Conservation (phyloP, 129 eudicot species). For the Centrapalus pauciflorus region DNA sequence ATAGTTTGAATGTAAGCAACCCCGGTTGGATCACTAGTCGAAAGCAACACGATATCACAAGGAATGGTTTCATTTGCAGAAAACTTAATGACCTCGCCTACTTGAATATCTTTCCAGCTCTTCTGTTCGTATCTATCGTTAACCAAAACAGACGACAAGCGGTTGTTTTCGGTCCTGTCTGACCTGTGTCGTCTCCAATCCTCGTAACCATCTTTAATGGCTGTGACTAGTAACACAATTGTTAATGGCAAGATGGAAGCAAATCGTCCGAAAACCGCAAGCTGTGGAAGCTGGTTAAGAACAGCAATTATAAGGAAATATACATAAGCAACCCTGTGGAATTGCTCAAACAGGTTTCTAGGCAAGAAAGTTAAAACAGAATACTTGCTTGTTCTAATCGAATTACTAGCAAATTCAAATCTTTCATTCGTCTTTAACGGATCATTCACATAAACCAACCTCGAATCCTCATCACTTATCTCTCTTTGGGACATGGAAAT, state of each 20-base stretch:
- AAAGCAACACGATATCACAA: conserved; percentile 80
- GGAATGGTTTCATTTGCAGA: conserved; percentile 75
- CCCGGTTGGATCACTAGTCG: conserved; percentile 89
- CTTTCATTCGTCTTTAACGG: conserved; percentile 64
- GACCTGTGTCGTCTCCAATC: conserved; percentile 82
- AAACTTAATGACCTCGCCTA: conserved; percentile 79
- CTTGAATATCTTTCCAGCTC: conserved; percentile 72
- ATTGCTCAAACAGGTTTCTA: conserved; percentile 81
- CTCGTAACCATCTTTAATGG: conserved; percentile 90
- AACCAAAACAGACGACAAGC: conserved; percentile 46
- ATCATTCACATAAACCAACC: conserved; percentile 67
- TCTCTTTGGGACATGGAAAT: conserved; percentile 59
- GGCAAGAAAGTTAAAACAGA: conserved; percentile 84
- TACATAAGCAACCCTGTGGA: conserved; percentile 86
- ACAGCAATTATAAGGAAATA: conserved; percentile 77
- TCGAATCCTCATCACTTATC: conserved; percentile 78
- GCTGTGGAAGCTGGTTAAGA: conserved; percentile 90
- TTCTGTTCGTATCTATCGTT: conserved; percentile 44
- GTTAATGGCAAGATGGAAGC: conserved; percentile 82
- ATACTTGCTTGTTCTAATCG: conserved; percentile 74
- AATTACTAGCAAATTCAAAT: conserved; percentile 68
- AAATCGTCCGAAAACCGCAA: conserved; percentile 85
- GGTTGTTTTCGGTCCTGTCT: conserved; percentile 69
- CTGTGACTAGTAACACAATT: conserved; percentile 74
- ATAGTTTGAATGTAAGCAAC: conserved; percentile 91